Conservation (phyloP, 306 rosid species). For the Nissolia schottii region DNA sequence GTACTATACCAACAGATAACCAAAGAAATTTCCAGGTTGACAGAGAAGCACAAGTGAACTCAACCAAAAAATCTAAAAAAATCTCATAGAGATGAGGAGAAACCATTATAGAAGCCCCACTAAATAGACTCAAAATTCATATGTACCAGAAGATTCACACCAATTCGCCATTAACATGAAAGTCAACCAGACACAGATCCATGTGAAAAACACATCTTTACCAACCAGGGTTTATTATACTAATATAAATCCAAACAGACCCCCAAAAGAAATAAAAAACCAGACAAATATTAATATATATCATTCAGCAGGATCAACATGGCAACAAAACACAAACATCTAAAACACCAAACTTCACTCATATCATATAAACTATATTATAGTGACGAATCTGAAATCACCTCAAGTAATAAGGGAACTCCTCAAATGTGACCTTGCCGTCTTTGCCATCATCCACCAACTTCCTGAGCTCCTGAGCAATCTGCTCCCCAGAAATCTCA, state of each 20-base stretch:
- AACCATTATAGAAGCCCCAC: slow-evolving; percentile 3
- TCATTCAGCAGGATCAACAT: slow-evolving; percentile 11
- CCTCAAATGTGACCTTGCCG: slow-evolving; percentile 52
- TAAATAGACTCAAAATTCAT: slow-evolving; percentile 11
- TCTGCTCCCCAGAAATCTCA: slow-evolving; percentile 63
- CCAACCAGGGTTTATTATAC: background rate
- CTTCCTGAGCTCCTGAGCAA: slow-evolving; percentile 67
- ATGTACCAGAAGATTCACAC: slow-evolving; percentile 6
- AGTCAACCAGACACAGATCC: slow-evolving; percentile 32
- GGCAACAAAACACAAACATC: background rate
- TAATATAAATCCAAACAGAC: background rate
- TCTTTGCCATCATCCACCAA: slow-evolving; percentile 59
- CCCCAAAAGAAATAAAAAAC: background rate
- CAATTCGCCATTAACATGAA: slow-evolving; percentile 14
- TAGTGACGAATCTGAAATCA: slow-evolving; percentile 21
- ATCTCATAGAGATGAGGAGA: background rate
- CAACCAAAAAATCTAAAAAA: slow-evolving; percentile 5
- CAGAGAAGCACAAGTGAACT: slow-evolving; percentile 5
- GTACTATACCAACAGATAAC: background rate
- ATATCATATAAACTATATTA: background rate
- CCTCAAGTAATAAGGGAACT: slow-evolving; percentile 90
- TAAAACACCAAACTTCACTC: background rate
- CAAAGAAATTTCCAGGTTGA: background rate
- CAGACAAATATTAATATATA: background rate
- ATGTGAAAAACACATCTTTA: slow-evolving; percentile 15